Base-by-base conservation (phyloP, 208 protist species). In the Lotmaria passim region DNA sequence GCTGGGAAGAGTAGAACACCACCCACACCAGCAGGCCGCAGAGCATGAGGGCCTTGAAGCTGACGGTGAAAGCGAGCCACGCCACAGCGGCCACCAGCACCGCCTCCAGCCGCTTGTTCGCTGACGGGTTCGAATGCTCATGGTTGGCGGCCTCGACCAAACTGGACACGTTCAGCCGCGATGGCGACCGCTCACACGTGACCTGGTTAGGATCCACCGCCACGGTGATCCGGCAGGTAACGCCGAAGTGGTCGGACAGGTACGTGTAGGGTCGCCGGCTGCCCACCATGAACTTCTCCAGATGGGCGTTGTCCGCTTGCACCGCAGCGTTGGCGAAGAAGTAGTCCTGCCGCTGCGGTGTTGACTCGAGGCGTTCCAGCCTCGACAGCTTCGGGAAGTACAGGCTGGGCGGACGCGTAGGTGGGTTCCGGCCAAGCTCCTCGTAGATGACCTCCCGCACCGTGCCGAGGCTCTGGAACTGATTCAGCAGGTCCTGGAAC, bases 201-300 rank as follows among this genome's bases (percentile, higher is more conserved):
- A 8, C 33, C 26, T 39, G 39, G 24, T 70, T 26, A 14, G 38
- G 39, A 17, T 65, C 28, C 38, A 68, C 46, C 14, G 74, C 21
- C 30, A 83, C 64, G 8, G 63, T 60, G 31, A 94, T 53, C 38
- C 61, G 61, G 21, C 69, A 70, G 6, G 81, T 69, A 21, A 95
- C 78, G 39, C 92, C 92, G 78, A 94, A 97, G 75, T 97, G 92
- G 70, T 97, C 90, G 7, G 89, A 94, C 10, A 97, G 79, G 65
- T 97, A 95, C 11, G 81, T 81, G 79, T 95, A 97, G 15, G 92
- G 92, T 15, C 86, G 82, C 26, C 80, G 61, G 62, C 77, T 85
- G 58, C 83, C 82, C 38, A 85, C 84, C 30, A 94, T 83, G 76
- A 94, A 97, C 76, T 95, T 95, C 46, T 90, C 84, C 31, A 97